Evolutionary conservation across 1,284 basidiomycete genomes (phyloP).

Genomic region (Pseudozyma sp.): DNA sequence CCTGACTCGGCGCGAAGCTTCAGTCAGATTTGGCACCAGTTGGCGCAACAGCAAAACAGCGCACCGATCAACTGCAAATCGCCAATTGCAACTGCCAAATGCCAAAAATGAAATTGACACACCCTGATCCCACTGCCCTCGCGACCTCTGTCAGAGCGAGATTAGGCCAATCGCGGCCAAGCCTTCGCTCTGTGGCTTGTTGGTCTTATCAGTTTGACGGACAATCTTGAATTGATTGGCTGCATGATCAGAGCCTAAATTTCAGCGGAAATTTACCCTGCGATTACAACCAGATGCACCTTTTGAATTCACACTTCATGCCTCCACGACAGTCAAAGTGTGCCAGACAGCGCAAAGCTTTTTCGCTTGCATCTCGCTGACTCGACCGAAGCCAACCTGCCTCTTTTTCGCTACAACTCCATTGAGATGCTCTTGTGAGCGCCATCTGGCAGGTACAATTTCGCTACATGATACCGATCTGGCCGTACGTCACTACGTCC

Average conservation of each 20-base stretch:
- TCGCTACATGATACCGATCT: no score
- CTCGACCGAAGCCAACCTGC: slow-evolving; percentile 11
- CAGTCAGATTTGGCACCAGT: neutral
- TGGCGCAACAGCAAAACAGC: neutral
- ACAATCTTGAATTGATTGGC: slow-evolving; percentile 5
- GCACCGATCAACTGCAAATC: slow-evolving; percentile 4
- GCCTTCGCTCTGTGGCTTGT: neutral
- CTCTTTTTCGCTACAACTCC: neutral
- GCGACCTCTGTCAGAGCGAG: slow-evolving; percentile 9
- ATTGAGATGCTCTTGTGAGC: neutral
- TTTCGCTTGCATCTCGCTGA: slow-evolving; percentile 13
- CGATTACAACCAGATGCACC: slow-evolving; percentile 1
- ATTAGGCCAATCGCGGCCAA: slow-evolving; percentile 13
- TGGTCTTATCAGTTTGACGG: slow-evolving; percentile 35
- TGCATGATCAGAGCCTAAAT: neutral
- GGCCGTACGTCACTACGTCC: no score
- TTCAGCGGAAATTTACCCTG: neutral
- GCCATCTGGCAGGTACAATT: no score
- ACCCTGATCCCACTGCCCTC: slow-evolving; percentile 23
- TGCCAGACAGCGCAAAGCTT: slow-evolving; percentile 12
- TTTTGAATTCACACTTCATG: slow-evolving; percentile 12
- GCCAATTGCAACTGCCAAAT: neutral
- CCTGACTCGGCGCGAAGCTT: neutral
- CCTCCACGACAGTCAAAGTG: slow-evolving; percentile 17
- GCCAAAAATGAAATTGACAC: neutral